Base-by-base conservation (phyloP, 116 monocot genomes). In the Phalaenopsis hybrid region DNA sequence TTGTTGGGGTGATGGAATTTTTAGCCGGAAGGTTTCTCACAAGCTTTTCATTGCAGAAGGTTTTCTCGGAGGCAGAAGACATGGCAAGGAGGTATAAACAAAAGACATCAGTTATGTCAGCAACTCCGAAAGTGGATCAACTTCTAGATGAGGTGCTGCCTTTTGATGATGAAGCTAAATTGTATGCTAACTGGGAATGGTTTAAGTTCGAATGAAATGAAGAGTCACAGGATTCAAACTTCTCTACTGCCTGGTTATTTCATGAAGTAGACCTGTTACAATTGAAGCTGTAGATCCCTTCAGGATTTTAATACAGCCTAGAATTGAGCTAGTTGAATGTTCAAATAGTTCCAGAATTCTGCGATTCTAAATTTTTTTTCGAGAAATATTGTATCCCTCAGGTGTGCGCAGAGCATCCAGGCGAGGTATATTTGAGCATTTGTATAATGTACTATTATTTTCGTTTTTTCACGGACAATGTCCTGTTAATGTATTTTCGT, bases 111-210 rank as follows among this genome's bases (percentile, higher is more conserved):
- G 70, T 86, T 69, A 9, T 21, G 23, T 70, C 91, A 52, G 44
- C 81, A 55, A 15, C 55, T 33, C 67, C 16, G 18, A 89, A 86
- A 46, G 17, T 41, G 33, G 87, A 85, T 41, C 16, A 83, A 44
- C 75, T 59, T 12, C 83, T 85, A 52, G 20, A 1, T 37, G 85
- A 85, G 34, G 58, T 76, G 18, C 82, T 89, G 43, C 91, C 93
- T 6, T 98, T 98, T 73, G 92, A 95, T 55, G 85, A 95, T 25
- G 98, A 94, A 79, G 78, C 86, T 79, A 83, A 46, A 67, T 49
- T 95, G 16, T 94, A 93, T 73, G 69, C 94, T 48, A 97, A 97
- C 85, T 94, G 94, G 94, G 87, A 88, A 63, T 98, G 98, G 95
- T 92, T 98, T 83, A 93, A 89, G 87, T 95, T 96, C 57, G 88